Evolutionary conservation across 75 land plant species (phyloP).

Genomic region (Pinus albicaulis): DNA sequence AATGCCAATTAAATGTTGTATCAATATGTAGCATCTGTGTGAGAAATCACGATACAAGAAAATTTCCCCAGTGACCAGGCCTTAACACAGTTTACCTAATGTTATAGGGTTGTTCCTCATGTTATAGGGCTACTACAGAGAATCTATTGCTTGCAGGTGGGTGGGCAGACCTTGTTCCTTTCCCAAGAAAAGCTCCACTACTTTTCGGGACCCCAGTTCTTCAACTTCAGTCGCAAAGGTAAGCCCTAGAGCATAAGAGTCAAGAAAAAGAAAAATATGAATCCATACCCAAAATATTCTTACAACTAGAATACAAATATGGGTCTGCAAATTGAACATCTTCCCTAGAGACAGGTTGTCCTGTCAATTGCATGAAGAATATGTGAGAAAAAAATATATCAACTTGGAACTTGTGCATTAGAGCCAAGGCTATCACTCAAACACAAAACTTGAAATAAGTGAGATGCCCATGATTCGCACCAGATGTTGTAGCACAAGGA

Average conservation of each 20-base stretch:
- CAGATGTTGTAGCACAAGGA: slow-evolving; percentile 50
- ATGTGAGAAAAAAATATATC: slow-evolving; percentile 63
- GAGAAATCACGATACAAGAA: no score
- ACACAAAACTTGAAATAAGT: slow-evolving; percentile 63
- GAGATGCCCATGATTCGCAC: slow-evolving; percentile 67
- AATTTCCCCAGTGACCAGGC: no score
- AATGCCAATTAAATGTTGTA: no score
- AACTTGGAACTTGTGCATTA: slow-evolving; percentile 74
- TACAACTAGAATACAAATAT: slow-evolving; percentile 68
- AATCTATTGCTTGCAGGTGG: no score
- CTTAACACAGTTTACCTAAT: no score
- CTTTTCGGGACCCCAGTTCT: slow-evolving; percentile 56
- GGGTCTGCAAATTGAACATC: slow-evolving; percentile 89
- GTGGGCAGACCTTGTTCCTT: no score
- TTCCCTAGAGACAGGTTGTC: slow-evolving; percentile 51
- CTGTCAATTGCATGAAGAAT: slow-evolving; percentile 69
- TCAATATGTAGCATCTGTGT: no score
- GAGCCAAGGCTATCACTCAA: slow-evolving; percentile 57
- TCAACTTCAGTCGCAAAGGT: slow-evolving; percentile 82
- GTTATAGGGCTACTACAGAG: no score
- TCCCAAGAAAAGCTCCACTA: slow-evolving; percentile 74
- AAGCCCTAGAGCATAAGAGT: slow-evolving; percentile 81
- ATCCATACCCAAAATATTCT: slow-evolving; percentile 79
- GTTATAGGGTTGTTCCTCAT: no score
- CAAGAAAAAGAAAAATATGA: slow-evolving; percentile 50